A percentile compares a stretch with the other conserved stretches of the same genome.
Conservation (phyloP, 352 stramenopile genomes). For the Phytophthora tubulina region DNA sequence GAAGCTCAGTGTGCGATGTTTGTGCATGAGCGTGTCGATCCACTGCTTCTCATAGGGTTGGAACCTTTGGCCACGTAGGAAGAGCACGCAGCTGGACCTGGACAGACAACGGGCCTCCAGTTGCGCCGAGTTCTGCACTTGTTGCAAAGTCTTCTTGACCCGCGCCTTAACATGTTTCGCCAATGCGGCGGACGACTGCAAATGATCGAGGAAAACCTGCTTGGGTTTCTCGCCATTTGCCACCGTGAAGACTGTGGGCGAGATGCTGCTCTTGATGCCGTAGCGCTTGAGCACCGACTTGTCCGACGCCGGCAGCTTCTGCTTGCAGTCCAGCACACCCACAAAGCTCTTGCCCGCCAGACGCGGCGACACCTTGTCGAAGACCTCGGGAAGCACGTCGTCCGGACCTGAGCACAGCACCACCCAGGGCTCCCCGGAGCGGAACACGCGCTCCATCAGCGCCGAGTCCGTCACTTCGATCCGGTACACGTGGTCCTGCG, state of each 20-base stretch:
- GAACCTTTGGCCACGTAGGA: slow-evolving; percentile 70
- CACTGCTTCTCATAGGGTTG: slow-evolving; percentile 76
- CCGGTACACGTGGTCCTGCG: slow-evolving; percentile 69
- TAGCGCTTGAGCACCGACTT: slow-evolving; percentile 75
- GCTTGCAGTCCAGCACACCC: slow-evolving; percentile 81
- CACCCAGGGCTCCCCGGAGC: slow-evolving; percentile 83
- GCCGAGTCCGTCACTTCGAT: slow-evolving; percentile 65
- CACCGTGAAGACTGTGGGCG: slow-evolving; percentile 82
- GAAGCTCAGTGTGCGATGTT: slow-evolving; percentile 72
- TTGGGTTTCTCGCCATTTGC: slow-evolving; percentile 81
- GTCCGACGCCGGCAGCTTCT: slow-evolving; percentile 56
- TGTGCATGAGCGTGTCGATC: slow-evolving; percentile 67
- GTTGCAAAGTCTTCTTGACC: slow-evolving; percentile 61
- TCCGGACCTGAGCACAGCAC: slow-evolving; percentile 80
- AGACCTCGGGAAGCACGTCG: slow-evolving; percentile 76
- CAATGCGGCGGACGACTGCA: slow-evolving; percentile 69
- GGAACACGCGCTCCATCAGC: slow-evolving; percentile 78
- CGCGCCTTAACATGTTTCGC: slow-evolving; percentile 63
- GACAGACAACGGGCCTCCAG: slow-evolving; percentile 74
- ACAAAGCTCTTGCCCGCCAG: slow-evolving; percentile 66
- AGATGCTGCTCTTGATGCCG: slow-evolving; percentile 66
- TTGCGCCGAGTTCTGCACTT: slow-evolving; percentile 77
- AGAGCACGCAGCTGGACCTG: slow-evolving; percentile 67
- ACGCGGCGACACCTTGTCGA: slow-evolving; percentile 67
- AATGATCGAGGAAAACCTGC: slow-evolving; percentile 76